Evolutionary conservation across 306 rosid species (phyloP).

Genomic region (Astragalus membranaceus): DNA sequence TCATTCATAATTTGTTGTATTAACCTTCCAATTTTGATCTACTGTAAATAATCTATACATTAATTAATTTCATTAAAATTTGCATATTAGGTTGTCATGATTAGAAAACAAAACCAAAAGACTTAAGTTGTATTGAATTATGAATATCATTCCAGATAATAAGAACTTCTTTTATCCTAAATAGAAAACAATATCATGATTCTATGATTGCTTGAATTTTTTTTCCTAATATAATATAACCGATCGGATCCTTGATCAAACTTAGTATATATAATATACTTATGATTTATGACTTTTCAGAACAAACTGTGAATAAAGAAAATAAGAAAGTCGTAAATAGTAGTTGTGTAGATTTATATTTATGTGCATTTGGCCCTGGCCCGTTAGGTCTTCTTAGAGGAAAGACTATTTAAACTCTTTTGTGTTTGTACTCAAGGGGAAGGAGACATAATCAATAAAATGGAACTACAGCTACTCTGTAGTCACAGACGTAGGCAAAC

Average conservation of each 20-base stretch:
- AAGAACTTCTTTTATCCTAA: not conserved
- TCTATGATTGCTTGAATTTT: not conserved
- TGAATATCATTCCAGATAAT: not conserved
- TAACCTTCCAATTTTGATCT: not conserved
- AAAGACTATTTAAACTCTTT: no score
- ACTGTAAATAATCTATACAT: not conserved
- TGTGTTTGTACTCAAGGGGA: no score
- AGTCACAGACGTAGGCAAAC: no score
- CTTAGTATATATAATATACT: not conserved
- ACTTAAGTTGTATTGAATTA: not conserved
- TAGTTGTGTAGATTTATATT: no score
- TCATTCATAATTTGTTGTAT: not conserved
- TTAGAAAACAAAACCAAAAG: not conserved
- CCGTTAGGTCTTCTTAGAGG: no score
- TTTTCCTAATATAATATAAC: not conserved
- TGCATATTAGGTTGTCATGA: not conserved
- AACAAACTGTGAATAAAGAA: no score
- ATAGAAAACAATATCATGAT: constrained; percentile 9
- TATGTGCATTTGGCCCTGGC: no score
- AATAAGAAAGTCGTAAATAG: no score
- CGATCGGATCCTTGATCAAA: not conserved
- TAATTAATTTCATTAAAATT: not conserved
- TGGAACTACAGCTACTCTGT: no score
- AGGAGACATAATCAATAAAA: no score
- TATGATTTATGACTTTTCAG: not conserved